Percentiles rank a stretch among this genome's conserved stretches.
These are phyloP conservation scores for Curvularia sp. DNA, from an alignment of 2,329 filamentous ascomycete genomes.

Conservation along the genomic window DNA sequence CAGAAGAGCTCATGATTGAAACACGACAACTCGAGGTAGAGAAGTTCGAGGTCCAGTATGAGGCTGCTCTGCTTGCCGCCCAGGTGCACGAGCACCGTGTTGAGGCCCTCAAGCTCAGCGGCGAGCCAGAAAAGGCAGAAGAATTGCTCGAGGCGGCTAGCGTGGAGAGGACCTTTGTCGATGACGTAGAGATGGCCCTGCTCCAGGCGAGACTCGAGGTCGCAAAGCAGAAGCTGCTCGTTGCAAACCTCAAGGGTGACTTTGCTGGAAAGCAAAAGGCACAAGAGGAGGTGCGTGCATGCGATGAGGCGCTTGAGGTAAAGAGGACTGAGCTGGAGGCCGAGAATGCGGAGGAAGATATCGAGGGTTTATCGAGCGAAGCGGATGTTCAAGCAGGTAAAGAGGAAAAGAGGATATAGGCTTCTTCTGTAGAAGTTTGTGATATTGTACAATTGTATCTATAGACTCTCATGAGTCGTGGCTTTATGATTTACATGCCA, in stretches of 20 bases:
- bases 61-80: constrained; percentile 30
- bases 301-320: constrained; percentile 18
- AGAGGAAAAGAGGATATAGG: constrained; percentile 19
- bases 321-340: constrained; percentile 20
- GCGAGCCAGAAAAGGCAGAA: constrained; percentile 20
- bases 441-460: constrained; percentile 27
- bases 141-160: constrained; percentile 23
- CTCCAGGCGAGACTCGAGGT: constrained; percentile 22
- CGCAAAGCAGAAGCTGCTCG: constrained; percentile 21
- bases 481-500: constrained; percentile 18
- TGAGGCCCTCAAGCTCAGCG: constrained; percentile 23
- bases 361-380: neutral
- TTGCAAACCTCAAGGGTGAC: constrained; percentile 18
- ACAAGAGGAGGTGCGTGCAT: constrained; percentile 16
- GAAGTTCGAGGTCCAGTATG: constrained; percentile 22
- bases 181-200: constrained; percentile 18
- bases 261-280: constrained; percentile 18
- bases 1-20: constrained; percentile 26
- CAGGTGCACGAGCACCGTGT: constrained; percentile 35
- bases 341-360: constrained; percentile 9
- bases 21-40: constrained; percentile 27
- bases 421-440: constrained; percentile 5
- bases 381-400: constrained; percentile 1
- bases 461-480: constrained; percentile 23
- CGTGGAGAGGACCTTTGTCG: constrained; percentile 25